Evolutionary conservation across 202 grass and related monocot species (phyloP).

Genomic region (Miscanthus sacchariflorus): DNA sequence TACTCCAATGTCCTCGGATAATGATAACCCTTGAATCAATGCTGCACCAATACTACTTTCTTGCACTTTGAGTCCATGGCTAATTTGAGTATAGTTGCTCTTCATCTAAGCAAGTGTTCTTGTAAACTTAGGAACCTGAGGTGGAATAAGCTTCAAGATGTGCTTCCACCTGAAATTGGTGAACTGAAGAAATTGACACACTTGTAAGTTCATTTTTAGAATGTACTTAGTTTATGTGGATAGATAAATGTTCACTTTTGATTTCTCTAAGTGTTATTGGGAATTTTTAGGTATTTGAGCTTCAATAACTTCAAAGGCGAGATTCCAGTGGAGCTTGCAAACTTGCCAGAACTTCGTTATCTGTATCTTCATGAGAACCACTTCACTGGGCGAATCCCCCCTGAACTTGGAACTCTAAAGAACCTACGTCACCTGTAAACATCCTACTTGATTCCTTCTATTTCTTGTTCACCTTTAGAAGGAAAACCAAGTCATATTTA

Average conservation of each 20-base stretch:
- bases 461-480: conserved; percentile 28
- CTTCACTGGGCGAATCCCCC: conserved; percentile 74
- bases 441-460: conserved; percentile 30
- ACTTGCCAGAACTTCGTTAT: conserved; percentile 86
- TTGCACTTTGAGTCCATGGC: conserved; percentile 3
- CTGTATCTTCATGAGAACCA: conserved; percentile 91
- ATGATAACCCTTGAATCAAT: conserved; percentile 13
- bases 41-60: neutral
- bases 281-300: conserved; percentile 86
- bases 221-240: conserved; percentile 27
- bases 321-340: conserved; percentile 93
- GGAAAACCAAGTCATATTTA: conserved; percentile 18
- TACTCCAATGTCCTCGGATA: neutral
- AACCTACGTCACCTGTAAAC: conserved; percentile 85
- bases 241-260: conserved; percentile 21
- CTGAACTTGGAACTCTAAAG: conserved; percentile 84
- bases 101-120: conserved; percentile 39
- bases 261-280: conserved; percentile 14
- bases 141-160: conserved; percentile 99
- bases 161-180: conserved; percentile 90
- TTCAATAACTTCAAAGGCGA: conserved; percentile 99
- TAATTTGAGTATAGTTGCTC: conserved; percentile 32
- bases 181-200: conserved; percentile 92
- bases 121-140: conserved; percentile 79
- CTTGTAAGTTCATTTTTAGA: conserved; percentile 65